Conservation (phyloP, 2,329 filamentous ascomycete species). For the Colletotrichum lupini region DNA sequence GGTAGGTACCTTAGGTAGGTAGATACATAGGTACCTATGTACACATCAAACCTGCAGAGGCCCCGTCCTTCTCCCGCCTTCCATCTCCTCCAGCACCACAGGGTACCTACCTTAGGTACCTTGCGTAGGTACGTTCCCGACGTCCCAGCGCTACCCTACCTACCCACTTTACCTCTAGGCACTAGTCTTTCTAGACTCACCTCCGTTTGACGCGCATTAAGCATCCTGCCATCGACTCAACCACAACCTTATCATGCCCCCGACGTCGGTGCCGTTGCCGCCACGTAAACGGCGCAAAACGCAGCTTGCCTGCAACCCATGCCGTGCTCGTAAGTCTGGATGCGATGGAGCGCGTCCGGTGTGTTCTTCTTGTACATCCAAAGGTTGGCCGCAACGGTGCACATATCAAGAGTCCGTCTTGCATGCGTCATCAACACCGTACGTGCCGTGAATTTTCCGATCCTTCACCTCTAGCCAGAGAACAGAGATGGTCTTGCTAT, state of each 20-base stretch:
- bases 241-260: neutral
- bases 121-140: no score
- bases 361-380: constrained; percentile 3
- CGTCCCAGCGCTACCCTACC: no score
- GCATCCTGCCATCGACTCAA: neutral
- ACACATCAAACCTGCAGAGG: no score
- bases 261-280: constrained; percentile 1
- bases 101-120: no score
- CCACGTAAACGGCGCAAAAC: constrained; percentile 15
- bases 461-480: neutral
- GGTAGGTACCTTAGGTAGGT: no score
- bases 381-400: constrained; percentile 3
- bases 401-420: constrained; percentile 17
- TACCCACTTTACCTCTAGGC: no score
- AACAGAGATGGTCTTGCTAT: neutral
- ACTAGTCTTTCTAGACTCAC: neutral
- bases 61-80: no score
- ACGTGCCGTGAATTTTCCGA: neutral
- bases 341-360: constrained; percentile 19
- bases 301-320: constrained; percentile 16
- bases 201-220: neutral
- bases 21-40: no score
- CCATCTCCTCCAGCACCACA: no score
- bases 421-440: constrained; percentile 2
- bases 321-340: constrained; percentile 22